A percentile compares a stretch with the other conserved stretches of the same genome.
Conservation (phyloP, 371 early-diverging fungal species). For the Saksenaea oblongispora region DNA sequence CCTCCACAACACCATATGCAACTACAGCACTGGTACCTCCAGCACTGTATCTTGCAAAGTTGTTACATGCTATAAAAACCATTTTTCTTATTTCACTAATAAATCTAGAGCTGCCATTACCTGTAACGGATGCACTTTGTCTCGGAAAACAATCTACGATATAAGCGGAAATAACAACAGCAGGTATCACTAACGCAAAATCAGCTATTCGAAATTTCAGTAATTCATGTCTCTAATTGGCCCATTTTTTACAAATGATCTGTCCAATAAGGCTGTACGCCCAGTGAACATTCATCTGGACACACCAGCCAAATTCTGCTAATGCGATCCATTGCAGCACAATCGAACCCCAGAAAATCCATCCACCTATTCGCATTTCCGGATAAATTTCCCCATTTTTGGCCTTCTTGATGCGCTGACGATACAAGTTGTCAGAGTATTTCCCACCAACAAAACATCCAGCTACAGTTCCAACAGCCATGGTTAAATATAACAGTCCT, state of each 20-base stretch:
- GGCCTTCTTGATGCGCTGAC: conserved; percentile 19
- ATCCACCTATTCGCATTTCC: conserved; percentile 40
- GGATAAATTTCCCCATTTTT: conserved; percentile 21
- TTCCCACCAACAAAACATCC: conserved; percentile 39
- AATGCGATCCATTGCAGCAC: conserved; percentile 22
- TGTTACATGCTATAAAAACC: conserved; percentile 38
- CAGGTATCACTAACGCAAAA: conserved; percentile 34
- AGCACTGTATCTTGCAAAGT: conserved; percentile 39
- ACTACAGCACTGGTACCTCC: conserved; percentile 43
- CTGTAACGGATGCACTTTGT: conserved; percentile 45
- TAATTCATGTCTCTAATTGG: neutral
- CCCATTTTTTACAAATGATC: conserved; percentile 32
- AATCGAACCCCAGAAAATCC: conserved; percentile 19
- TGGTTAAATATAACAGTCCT: conserved; percentile 26
- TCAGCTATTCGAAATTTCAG: conserved; percentile 23
- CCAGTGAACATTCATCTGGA: conserved; percentile 42
- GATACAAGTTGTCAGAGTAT: conserved; percentile 34
- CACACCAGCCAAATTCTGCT: conserved; percentile 45
- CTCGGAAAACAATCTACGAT: conserved; percentile 45
- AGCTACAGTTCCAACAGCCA: conserved; percentile 28
- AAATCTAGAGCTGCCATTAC: no score
- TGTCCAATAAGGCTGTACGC: conserved; percentile 39
- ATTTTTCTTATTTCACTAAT: neutral
- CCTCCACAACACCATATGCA: conserved; percentile 32
- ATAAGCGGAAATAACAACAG: conserved; percentile 40